Conservation (phyloP, 2,329 filamentous ascomycete species). For the Diplodia intermedia region DNA sequence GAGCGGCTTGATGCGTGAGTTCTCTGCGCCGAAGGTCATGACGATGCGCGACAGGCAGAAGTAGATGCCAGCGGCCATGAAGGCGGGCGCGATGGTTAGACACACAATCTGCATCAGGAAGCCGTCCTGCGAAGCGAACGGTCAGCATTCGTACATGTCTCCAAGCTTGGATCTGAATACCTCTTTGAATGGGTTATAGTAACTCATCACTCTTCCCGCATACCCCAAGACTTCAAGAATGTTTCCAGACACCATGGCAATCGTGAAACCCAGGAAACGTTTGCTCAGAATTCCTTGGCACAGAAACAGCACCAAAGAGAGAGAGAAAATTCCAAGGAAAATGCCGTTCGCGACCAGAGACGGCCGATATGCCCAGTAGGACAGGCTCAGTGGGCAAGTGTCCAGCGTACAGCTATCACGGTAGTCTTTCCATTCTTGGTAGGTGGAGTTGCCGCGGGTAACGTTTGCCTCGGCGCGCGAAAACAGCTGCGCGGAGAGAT, state of each 20-base stretch:
- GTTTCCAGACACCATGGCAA: constrained; percentile 63
- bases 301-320: constrained; percentile 50
- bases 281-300: constrained; percentile 48
- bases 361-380: constrained; percentile 55
- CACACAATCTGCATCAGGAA: constrained; percentile 74
- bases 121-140: constrained; percentile 52
- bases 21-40: constrained; percentile 47
- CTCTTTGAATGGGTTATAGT: constrained; percentile 63
- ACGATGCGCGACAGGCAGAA: constrained; percentile 62
- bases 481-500: constrained; percentile 8
- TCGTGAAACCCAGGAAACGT: constrained; percentile 52
- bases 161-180: constrained; percentile 34
- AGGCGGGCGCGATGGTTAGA: constrained; percentile 64
- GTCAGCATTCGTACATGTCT: constrained; percentile 5
- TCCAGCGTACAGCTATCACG: constrained; percentile 46
- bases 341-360: constrained; percentile 50
- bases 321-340: constrained; percentile 53
- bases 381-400: constrained; percentile 49
- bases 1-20: constrained; percentile 53
- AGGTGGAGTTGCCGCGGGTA: constrained; percentile 24
- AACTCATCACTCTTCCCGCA: constrained; percentile 63
- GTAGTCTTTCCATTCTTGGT: constrained; percentile 37
- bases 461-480: constrained; percentile 16
- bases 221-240: constrained; percentile 68
- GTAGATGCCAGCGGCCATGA: constrained; percentile 70